Conservation (phyloP, 306 rosid species). For the Cicer pinnatifidum region DNA sequence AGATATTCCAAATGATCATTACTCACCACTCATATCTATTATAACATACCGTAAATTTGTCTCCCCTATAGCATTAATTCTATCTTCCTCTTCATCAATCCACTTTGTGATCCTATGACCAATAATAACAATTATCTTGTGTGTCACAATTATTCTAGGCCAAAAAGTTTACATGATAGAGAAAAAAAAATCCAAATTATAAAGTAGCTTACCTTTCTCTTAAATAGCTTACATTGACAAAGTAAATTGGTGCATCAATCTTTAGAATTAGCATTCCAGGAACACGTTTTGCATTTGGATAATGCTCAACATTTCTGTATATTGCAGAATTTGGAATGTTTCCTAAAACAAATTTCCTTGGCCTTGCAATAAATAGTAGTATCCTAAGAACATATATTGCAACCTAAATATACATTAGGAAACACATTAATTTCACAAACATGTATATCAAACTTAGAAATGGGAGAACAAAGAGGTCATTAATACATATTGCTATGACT, state of each 20-base stretch:
- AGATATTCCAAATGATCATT: too few species aligned
- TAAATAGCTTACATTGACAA: conserved; percentile 79
- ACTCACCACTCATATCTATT: too few species aligned
- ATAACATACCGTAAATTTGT: conserved; percentile 32
- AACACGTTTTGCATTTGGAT: too few species aligned
- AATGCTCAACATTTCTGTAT: too few species aligned
- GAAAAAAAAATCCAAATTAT: background rate
- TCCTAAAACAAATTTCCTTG: too few species aligned
- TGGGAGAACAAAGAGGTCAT: background rate
- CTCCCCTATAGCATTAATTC: conserved; percentile 65
- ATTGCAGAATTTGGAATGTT: too few species aligned
- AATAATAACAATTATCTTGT: conserved; percentile 10
- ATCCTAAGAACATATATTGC: too few species aligned
- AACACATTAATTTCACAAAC: too few species aligned
- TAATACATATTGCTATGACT: conserved; percentile 71
- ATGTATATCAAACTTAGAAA: too few species aligned
- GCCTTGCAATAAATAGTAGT: too few species aligned
- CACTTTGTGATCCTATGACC: conserved; percentile 80
- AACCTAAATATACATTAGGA: too few species aligned
- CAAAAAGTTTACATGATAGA: conserved; percentile 9
- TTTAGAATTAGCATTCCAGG: conserved; percentile 80
- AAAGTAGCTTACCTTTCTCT: conserved; percentile 67
- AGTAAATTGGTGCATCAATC: conserved; percentile 79
- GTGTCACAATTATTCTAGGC: conserved; percentile 18
- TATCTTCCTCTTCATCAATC: conserved; percentile 94